Evolutionary conservation across 2,329 filamentous ascomycete species (phyloP), one percentile per base, ranked within the genome.

Genomic region (Neofusicoccum laricinum): DNA sequence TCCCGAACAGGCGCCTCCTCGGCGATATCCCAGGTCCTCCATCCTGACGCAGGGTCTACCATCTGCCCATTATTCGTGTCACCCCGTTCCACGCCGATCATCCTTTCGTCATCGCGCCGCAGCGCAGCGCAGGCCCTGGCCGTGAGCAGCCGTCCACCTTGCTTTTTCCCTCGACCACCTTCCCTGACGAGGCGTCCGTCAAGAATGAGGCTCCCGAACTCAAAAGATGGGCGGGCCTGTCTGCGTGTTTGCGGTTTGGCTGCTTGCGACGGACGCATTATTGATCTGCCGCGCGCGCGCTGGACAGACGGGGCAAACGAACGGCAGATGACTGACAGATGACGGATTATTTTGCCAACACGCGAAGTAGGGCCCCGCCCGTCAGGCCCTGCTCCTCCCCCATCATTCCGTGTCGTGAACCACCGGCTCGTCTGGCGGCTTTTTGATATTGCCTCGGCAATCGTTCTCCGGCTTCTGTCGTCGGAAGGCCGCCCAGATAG

Each of bases 31-130:
- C 36, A 36, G 15, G 7, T 8, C n/a, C 11, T 15, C 38, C 55
- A 41, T 46, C 30, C 41, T 46, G 38, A 59, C 55, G 55, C 55
- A 59, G 55, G 55, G 55, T 59, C 55, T 59, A n/a, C 49, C n/a
- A 19, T 46, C 41, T 19, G 30, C 55, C 41, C 55, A 59, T 59
- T 59, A 34, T 32, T 59, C 55, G 55, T 59, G 30, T 46, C 55
- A n/a, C 41, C 55, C 41, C 55, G 30, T 46, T 59, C 41, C 40
- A 45, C 19, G 55, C 25, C 41, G 55, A 59, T 59, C 40, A 59
- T 59, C 43, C 41, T 48, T 59, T 59, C 55, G 55, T 59, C 55
- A 59, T 59, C 25, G 25, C 17, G 38, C 38, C 21, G 21, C 25
- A 30, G 25, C 25, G 25, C 25, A 30, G 25, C 25, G 25, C 41